These are phyloP conservation scores for Boletus sp. DNA, from an alignment of 1,284 basidiomycete genomes.

Conservation along the genomic window DNA sequence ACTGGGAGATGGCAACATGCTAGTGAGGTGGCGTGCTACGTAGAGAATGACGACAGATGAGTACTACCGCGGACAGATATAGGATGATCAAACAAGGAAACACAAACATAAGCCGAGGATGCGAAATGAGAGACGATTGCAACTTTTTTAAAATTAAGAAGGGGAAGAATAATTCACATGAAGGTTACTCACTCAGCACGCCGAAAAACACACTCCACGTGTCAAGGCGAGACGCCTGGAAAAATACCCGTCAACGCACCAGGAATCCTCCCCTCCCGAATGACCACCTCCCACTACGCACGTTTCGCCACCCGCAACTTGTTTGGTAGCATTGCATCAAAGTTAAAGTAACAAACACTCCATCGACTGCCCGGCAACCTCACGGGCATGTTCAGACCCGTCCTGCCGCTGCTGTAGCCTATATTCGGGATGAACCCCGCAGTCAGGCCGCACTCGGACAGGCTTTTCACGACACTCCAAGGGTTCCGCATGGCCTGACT, in stretches of 20 bases:
- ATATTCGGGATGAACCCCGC: slow-evolving; percentile 29
- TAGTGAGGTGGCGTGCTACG: too few relatives aligned
- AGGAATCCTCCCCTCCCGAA: slow-evolving; percentile 36
- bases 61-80: too few relatives aligned
- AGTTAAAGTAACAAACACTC: slow-evolving; percentile 26
- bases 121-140: too few relatives aligned
- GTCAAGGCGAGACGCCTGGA: slow-evolving; percentile 22
- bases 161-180: too few relatives aligned
- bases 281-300: slow-evolving; percentile 72
- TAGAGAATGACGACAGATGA: too few relatives aligned
- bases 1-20: too few relatives aligned
- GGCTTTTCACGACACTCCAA: background rate
- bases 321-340: slow-evolving; percentile 29
- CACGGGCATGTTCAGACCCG: slow-evolving; percentile 9
- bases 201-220: too few relatives aligned
- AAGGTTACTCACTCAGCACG: too few relatives aligned
- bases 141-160: too few relatives aligned
- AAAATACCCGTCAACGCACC: slow-evolving; percentile 17
- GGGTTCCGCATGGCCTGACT: slow-evolving; percentile 1
- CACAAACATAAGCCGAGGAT: too few relatives aligned
- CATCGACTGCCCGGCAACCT: slow-evolving; percentile 14
- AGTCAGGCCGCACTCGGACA: slow-evolving; percentile 24
- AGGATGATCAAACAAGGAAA: too few relatives aligned
- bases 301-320: slow-evolving; percentile 61
- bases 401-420: slow-evolving; percentile 9